Evolutionary conservation across 371 early-diverging fungal species (phyloP).

Genomic region (Rhizopus delemar): DNA sequence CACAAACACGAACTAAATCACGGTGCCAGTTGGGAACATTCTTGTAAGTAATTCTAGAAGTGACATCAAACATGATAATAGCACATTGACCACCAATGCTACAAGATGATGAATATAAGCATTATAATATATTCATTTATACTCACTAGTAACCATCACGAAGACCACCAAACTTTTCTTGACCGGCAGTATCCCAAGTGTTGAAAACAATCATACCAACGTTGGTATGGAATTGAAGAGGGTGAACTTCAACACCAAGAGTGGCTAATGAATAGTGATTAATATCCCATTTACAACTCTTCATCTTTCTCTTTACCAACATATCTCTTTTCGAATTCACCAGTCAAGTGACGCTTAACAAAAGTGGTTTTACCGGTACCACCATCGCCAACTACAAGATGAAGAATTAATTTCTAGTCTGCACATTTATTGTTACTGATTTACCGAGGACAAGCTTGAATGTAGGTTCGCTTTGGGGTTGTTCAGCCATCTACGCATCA

Average conservation of each 20-base stretch:
- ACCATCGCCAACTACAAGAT: slow-evolving; percentile 94
- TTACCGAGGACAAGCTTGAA: slow-evolving; percentile 87
- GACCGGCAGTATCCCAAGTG: slow-evolving; percentile 99
- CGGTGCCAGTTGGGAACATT: slow-evolving; percentile 99
- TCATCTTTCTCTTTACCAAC: slow-evolving; percentile 71
- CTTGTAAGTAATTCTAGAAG: slow-evolving; percentile 99
- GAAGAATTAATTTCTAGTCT: background rate
- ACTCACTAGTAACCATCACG: slow-evolving; percentile 99
- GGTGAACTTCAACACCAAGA: slow-evolving; percentile 99
- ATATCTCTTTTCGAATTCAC: slow-evolving; percentile 99
- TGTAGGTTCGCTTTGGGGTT: slow-evolving; percentile 35
- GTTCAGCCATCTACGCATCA: no score
- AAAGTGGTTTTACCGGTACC: slow-evolving; percentile 99
- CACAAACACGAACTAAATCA: slow-evolving; percentile 98
- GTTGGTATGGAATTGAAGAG: slow-evolving; percentile 97
- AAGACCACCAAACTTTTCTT: slow-evolving; percentile 99
- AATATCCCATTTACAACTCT: background rate
- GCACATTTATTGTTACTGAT: background rate
- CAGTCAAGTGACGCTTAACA: slow-evolving; percentile 99
- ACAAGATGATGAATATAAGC: background rate
- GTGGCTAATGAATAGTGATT: slow-evolving; percentile 74
- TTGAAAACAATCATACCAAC: slow-evolving; percentile 96
- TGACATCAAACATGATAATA: slow-evolving; percentile 99
- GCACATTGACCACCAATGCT: slow-evolving; percentile 99
- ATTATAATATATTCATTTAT: background rate